A percentile compares a stretch with the other conserved stretches of the same genome.
phyloP scores from a whole-genome alignment of 305 asterid genomes.

The Fraxinus platypoda region DNA sequence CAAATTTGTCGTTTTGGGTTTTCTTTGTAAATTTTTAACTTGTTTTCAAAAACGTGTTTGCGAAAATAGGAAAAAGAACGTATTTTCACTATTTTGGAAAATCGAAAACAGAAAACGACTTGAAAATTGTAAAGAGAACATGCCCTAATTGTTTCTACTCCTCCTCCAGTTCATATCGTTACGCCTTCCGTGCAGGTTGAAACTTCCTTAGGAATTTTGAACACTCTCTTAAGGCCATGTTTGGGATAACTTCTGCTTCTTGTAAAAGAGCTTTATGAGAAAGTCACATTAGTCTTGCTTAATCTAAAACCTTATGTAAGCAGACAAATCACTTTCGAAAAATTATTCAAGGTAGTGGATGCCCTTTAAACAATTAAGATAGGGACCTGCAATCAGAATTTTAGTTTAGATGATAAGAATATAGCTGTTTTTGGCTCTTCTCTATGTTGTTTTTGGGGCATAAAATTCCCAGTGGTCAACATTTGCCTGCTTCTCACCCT shows the following conservation, averaged over 20 bases:
- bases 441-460: slow-evolving; percentile 34
- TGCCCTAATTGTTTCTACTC: background rate
- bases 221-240: background rate
- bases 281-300: background rate
- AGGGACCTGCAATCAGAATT: slow-evolving; percentile 22
- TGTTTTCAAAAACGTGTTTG: too few relatives aligned
- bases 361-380: background rate
- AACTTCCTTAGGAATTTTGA: background rate
- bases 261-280: background rate
- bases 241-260: background rate
- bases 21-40: too few relatives aligned
- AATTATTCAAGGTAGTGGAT: background rate
- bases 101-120: too few relatives aligned
- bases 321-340: background rate
- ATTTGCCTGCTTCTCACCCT: slow-evolving; percentile 51
- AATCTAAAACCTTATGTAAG: background rate
- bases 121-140: too few relatives aligned
- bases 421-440: slow-evolving; percentile 39
- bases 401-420: slow-evolving; percentile 38
- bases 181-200: background rate
- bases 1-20: too few relatives aligned
- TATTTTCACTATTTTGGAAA: too few relatives aligned
- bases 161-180: background rate
- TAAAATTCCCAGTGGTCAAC: slow-evolving; percentile 41
- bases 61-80: too few relatives aligned